Evolutionary conservation across 306 rosid genomes (phyloP), one percentile per base, ranked within the genome.

Genomic region (Spatholobus suberectus): DNA sequence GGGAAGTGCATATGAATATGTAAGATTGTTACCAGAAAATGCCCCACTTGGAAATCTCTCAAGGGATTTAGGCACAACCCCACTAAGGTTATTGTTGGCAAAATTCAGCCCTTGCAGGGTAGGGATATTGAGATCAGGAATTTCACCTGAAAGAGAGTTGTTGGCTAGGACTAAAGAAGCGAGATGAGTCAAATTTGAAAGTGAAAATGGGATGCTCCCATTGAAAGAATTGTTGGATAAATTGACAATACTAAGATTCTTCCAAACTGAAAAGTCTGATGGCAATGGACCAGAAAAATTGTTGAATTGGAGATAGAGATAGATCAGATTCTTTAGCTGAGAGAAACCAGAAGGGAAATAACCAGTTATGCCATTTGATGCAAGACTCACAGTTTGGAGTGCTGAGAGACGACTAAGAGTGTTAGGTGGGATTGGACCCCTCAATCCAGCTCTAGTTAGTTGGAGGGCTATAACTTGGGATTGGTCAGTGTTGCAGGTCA

Each of bases 221-320:
- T 73, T 91, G 47, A 93, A 95, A 74, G 81, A 74, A 82, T 95
- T 95, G 88, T 89, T 78, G 46, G 97, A 91, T 2, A 95, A 91
- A 84, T 93, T 72, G 10, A 86, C 55, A 74, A 86, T 46, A 6
- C 84, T 58, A 26, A 95, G 94, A 86, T 90, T 90, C 20, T 85
- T 78, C 97, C 97, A 93, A 73, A 87, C 89, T 3, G 97, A 85
- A 85, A 93, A 93, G 67, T 93, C 91, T 29, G 4, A 70, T 46
- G 98, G 97, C 86, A 95, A 86, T 41, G 94, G 89, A 55, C 97
- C 97, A 13, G 94, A 87, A 85, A 93, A 80, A 7, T 88, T 79
- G 91, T 95, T 95, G 69, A 17, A 83, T 54, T 94, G 93, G 52
- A 94, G 89, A 55, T 79, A 84, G 35, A 94, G 82, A 58, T 77